These are phyloP conservation scores for Moricandia moricandioides DNA, from an alignment of 345 rosid species.

Conservation along the genomic window DNA sequence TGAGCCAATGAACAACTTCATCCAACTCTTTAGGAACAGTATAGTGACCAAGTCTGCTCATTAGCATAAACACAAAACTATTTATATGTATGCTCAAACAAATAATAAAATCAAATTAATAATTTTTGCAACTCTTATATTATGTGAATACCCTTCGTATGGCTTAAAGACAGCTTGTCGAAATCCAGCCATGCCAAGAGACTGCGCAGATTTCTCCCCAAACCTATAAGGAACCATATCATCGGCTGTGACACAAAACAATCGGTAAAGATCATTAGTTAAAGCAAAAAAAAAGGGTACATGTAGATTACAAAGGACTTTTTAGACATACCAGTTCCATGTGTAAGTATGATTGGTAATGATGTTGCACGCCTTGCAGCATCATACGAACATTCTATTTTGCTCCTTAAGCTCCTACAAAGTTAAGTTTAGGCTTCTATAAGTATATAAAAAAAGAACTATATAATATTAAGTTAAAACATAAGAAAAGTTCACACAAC, in stretches of 20 bases:
- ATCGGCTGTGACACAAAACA: conserved; percentile 51
- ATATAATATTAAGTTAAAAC: background rate
- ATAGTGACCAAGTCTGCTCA: conserved; percentile 84
- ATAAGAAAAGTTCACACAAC: background rate
- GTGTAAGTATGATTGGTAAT: conserved; percentile 59
- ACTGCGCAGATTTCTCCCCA: conserved; percentile 80
- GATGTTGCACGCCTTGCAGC: conserved; percentile 65
- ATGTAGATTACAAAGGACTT: background rate
- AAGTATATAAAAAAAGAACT: background rate
- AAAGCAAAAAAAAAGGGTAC: background rate
- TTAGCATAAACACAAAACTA: conserved; percentile 5
- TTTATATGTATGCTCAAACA: conserved; percentile 14
- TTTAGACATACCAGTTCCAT: conserved; percentile 56
- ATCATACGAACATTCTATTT: conserved; percentile 60
- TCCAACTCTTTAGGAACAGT: conserved; percentile 83
- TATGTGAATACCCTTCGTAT: conserved; percentile 59
- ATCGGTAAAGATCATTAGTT: background rate
- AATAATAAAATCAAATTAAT: background rate
- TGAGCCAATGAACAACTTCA: conserved; percentile 75
- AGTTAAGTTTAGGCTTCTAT: background rate
- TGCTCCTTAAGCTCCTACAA: conserved; percentile 53
- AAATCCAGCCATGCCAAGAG: conserved; percentile 62
- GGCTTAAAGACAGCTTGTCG: conserved; percentile 62
- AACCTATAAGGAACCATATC: conserved; percentile 67
- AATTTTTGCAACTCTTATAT: background rate